Conservation (phyloP, 73 alveolate species). For the Paramecium biaurelia region DNA sequence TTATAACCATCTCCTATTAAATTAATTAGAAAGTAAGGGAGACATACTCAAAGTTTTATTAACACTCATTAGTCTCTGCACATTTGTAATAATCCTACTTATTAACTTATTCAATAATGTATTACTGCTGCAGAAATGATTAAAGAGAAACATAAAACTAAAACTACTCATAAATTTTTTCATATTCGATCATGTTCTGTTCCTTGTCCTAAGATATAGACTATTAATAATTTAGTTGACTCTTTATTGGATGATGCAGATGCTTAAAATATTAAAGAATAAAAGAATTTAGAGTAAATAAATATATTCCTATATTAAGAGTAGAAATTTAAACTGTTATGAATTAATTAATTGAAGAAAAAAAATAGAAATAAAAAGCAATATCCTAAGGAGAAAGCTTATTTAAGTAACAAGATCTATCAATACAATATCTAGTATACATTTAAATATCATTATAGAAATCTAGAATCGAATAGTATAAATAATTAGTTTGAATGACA, state of each 20-base stretch:
- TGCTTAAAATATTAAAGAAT: not conserved
- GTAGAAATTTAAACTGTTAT: slow-evolving; percentile 14
- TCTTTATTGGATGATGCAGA: not conserved
- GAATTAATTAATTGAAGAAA: slow-evolving; percentile 25
- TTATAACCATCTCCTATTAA: not conserved
- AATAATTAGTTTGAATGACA: not conserved
- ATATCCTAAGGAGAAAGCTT: not conserved
- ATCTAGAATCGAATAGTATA: not conserved
- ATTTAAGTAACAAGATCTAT: not conserved
- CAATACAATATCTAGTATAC: slow-evolving; percentile 6
- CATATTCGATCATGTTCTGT: slow-evolving; percentile 41
- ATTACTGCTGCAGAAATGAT: slow-evolving; percentile 17
- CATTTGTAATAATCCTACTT: not conserved
- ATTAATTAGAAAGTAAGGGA: not conserved
- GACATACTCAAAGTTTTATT: not conserved
- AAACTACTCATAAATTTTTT: not conserved
- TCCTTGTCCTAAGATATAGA: not conserved
- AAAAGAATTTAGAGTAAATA: not conserved
- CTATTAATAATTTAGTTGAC: not conserved
- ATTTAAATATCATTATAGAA: not conserved
- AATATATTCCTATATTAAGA: not conserved
- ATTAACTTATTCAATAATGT: not conserved
- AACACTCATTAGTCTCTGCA: not conserved
- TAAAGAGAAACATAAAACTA: not conserved
- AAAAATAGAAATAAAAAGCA: slow-evolving; percentile 29